Base-by-base conservation (phyloP, 805 yeast genomes). In the Barnettozyma wickerhamii region DNA sequence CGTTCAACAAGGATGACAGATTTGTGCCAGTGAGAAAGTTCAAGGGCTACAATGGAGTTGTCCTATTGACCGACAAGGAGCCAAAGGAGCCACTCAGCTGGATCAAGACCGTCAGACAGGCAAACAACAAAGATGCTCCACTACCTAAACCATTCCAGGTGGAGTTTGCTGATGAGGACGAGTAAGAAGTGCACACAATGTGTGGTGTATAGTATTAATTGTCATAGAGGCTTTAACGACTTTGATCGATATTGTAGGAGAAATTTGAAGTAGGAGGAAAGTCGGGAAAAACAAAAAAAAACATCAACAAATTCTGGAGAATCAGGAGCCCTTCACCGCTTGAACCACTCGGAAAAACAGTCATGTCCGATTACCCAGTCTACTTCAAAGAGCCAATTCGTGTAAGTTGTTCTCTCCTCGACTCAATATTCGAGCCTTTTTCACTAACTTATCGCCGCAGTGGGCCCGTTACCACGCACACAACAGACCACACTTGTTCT, bases 51-150 rank as follows among this genome's bases (percentile, higher is more conserved):
- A 71, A 79, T 33, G 95, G 95, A 38, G 78, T 87, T 36, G 77
- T 87, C 40, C 80, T 87, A 7, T 66, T 87, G 48, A 68, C 72
- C 35, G 95, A 87, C 60, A 72, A 73, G 35, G 65, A 63, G 38
- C 83, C 87, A 7, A 72, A 62, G 1, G 81, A 79, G 53, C 77
- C 81, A 19, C 65, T 74, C 24, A 84, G 79, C 45, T 64, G 75
- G 46, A 84, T 90, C 59, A 84, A 81, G 64, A 91, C 97, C 1
- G 81, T 87, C 19, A 82, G 95, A 63, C 95, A 89, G 62, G 68
- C 74, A 59, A 79, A 75, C 55, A 74, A 77, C 52, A 77, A 80
- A 15, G 88, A 77, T 60, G 95, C 89, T 17, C 95, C 84, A 34
- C 52, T 78, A 30, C 86, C 86, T 24, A 80, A 77, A 51, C 83